phyloP scores from a whole-genome alignment of 1,139 yeast genomes.

The Pneumocystis jirovecii region DNA sequence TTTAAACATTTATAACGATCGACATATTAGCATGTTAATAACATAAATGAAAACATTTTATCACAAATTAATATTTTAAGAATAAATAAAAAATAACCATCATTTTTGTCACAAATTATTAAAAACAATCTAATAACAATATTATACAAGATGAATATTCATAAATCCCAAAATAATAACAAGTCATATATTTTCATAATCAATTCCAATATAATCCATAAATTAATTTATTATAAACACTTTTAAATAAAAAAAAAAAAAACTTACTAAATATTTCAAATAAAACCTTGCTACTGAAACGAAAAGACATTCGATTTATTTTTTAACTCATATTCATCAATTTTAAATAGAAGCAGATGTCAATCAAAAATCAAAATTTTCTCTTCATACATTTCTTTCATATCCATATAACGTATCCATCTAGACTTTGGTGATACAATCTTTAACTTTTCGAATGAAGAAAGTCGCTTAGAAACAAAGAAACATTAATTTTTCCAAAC shows the following conservation, averaged over 20 bases:
- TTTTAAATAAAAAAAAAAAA: neutral
- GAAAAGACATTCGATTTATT: neutral
- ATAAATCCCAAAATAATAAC: neutral
- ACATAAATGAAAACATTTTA: neutral
- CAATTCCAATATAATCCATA: neutral
- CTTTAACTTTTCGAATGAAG: neutral
- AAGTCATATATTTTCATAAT: neutral
- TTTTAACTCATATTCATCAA: neutral
- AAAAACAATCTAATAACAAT: neutral
- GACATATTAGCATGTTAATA: too few species aligned
- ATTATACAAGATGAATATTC: neutral
- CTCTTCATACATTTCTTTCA: neutral
- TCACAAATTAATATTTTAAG: neutral
- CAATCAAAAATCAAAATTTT: neutral
- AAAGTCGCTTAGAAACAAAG: neutral
- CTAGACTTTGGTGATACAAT: neutral
- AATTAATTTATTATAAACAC: neutral
- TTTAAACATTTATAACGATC: neutral
- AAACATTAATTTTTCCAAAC: neutral
- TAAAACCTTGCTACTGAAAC: neutral
- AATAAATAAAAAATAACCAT: neutral
- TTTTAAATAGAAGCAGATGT: neutral
- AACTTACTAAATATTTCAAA: neutral
- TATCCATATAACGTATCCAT: neutral
- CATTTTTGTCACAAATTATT: neutral